A percentile compares a stretch with the other conserved stretches of the same genome.
phyloP scores from a whole-genome alignment of 257 asterid genomes.

The Echites panduratus region DNA sequence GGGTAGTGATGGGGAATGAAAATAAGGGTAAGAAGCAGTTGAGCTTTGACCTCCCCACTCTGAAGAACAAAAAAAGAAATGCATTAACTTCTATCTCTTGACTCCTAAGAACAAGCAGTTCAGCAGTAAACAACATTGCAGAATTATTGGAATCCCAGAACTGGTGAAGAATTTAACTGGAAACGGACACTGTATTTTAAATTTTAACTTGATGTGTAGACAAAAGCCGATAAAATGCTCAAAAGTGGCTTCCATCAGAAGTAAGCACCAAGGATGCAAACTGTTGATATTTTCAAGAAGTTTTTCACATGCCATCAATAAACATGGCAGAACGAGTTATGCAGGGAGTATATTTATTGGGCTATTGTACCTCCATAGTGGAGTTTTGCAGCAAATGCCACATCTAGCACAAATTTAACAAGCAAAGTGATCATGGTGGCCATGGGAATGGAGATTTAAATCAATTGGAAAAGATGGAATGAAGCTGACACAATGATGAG shows the following conservation, averaged over 20 bases:
- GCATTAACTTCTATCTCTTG: not conserved
- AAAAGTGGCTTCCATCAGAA: not conserved
- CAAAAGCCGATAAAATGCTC: not conserved
- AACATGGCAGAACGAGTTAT: not conserved
- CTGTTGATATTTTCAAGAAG: not conserved
- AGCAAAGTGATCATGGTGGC: not conserved
- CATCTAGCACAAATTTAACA: not conserved
- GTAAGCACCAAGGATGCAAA: not conserved
- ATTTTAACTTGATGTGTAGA: not conserved
- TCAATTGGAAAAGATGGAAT: not conserved
- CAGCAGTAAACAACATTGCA: not conserved
- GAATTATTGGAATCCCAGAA: not conserved
- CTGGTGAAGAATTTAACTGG: not conserved
- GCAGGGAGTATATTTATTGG: not conserved
- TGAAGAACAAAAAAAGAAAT: constrained; percentile 26
- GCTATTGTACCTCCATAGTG: too few species aligned
- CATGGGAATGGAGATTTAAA: not conserved
- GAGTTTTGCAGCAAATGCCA: not conserved
- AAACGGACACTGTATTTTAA: not conserved
- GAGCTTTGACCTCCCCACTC: constrained; percentile 58
- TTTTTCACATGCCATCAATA: not conserved
- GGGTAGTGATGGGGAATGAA: constrained; percentile 56
- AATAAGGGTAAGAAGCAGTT: constrained; percentile 28
- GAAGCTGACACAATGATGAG: not conserved
- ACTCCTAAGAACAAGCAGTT: not conserved